These are phyloP conservation scores for Cichorium intybus DNA, from an alignment of 140 eudicot species.

Conservation along the genomic window DNA sequence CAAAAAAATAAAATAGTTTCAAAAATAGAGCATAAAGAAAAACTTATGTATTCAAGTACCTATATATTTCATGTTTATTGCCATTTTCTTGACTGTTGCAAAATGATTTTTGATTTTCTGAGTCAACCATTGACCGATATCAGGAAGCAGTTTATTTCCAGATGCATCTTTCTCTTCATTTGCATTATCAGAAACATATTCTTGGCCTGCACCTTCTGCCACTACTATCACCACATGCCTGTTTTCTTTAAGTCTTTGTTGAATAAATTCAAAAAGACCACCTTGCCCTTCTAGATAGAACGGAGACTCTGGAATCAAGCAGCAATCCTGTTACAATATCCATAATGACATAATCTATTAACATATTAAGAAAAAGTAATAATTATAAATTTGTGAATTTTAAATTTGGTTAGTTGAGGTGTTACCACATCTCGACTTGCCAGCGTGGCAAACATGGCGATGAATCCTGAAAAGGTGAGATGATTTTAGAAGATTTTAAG, in stretches of 20 bases:
- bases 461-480: constrained; percentile 56
- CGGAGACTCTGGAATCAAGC: constrained; percentile 94
- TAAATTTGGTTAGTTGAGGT: constrained; percentile 11
- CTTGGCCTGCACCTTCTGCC: constrained; percentile 94
- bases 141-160: constrained; percentile 76
- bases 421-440: constrained; percentile 94
- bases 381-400: no score
- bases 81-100: constrained; percentile 64
- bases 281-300: constrained; percentile 87
- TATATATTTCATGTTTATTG: constrained; percentile 70
- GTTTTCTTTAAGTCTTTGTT: constrained; percentile 81
- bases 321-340: constrained; percentile 75
- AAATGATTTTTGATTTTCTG: constrained; percentile 82
- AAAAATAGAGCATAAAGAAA: not conserved
- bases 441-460: constrained; percentile 81
- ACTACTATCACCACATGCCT: constrained; percentile 65
- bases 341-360: constrained; percentile 20
- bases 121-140: constrained; percentile 80
- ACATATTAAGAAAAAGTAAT: constrained; percentile 7
- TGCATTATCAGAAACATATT: constrained; percentile 59
- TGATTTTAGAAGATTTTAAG: constrained; percentile 9
- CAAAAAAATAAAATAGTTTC: constrained; percentile 13
- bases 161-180: constrained; percentile 79
- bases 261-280: constrained; percentile 82
- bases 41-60: constrained; percentile 48